Evolutionary conservation across 805 yeast species (phyloP).

Genomic region (Ogataea parapolymorpha): DNA sequence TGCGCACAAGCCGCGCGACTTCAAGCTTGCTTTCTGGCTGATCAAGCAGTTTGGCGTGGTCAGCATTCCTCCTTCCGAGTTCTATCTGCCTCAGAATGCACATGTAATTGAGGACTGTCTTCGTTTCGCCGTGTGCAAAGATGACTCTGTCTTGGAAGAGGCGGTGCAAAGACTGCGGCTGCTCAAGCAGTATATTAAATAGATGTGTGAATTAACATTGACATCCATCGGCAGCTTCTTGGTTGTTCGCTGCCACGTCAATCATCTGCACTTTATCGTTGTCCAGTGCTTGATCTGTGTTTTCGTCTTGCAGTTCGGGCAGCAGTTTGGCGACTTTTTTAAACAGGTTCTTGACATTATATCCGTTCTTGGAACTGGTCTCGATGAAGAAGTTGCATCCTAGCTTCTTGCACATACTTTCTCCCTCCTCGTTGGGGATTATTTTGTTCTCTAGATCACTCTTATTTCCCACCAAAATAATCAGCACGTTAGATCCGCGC

Average conservation of each 20-base stretch:
- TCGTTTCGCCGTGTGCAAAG: slow-evolving; percentile 96
- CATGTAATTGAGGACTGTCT: slow-evolving; percentile 77
- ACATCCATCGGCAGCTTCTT: slow-evolving; percentile 34
- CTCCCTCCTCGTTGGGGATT: slow-evolving; percentile 82
- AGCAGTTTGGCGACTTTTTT: slow-evolving; percentile 86
- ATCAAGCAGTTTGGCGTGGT: slow-evolving; percentile 92
- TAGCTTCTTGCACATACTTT: slow-evolving; percentile 63
- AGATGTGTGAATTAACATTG: slow-evolving; percentile 32
- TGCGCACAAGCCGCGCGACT: slow-evolving; percentile 71
- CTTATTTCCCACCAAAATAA: slow-evolving; percentile 91
- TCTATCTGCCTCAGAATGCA: slow-evolving; percentile 68
- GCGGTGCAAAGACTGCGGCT: slow-evolving; percentile 75
- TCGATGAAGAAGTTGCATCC: slow-evolving; percentile 84
- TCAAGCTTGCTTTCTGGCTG: slow-evolving; percentile 87
- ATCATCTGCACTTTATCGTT: slow-evolving; percentile 38
- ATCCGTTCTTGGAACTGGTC: slow-evolving; percentile 92
- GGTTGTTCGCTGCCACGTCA: slow-evolving; percentile 39
- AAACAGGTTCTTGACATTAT: slow-evolving; percentile 86
- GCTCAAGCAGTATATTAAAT: slow-evolving; percentile 57
- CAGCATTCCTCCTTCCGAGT: slow-evolving; percentile 97
- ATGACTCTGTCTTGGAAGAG: slow-evolving; percentile 70
- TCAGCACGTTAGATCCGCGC: slow-evolving; percentile 83
- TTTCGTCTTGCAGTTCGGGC: slow-evolving; percentile 62
- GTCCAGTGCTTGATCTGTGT: slow-evolving; percentile 23
- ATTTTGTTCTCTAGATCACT: slow-evolving; percentile 83